Evolutionary conservation across 306 rosid species (phyloP).

Genomic region (Phaseolus lunatus): DNA sequence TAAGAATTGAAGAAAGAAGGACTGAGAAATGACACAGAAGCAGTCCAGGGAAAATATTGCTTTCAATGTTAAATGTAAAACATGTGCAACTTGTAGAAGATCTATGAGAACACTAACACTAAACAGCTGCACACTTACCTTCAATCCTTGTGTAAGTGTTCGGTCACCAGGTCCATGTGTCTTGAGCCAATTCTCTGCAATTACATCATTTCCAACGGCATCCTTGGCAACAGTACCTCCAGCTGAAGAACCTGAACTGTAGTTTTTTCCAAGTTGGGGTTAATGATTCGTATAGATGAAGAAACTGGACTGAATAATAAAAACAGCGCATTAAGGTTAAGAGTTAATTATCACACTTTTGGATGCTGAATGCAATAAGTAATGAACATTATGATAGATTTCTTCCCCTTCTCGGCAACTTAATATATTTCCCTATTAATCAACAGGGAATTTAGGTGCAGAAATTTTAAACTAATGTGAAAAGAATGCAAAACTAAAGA

Average conservation of each 20-base stretch:
- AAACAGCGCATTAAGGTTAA: slow-evolving; percentile 13
- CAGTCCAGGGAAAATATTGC: background rate
- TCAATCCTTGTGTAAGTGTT: slow-evolving; percentile 94
- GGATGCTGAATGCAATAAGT: slow-evolving; percentile 13
- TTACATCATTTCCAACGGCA: slow-evolving; percentile 85
- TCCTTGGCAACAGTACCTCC: slow-evolving; percentile 84
- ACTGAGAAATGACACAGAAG: background rate
- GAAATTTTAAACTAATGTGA: slow-evolving; percentile 2
- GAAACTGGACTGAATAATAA: slow-evolving; percentile 35
- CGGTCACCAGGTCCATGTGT: slow-evolving; percentile 86
- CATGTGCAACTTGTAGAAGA: slow-evolving; percentile 4
- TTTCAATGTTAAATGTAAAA: slow-evolving; percentile 6
- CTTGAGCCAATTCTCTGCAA: slow-evolving; percentile 84
- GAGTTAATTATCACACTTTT: slow-evolving; percentile 16
- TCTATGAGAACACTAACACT: background rate
- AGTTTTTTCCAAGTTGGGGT: slow-evolving; percentile 17
- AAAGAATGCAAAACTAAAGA: slow-evolving; percentile 1
- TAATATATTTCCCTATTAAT: background rate
- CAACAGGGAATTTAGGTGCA: slow-evolving; percentile 16
- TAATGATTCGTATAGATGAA: background rate
- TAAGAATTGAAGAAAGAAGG: slow-evolving; percentile 2
- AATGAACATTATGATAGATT: background rate
- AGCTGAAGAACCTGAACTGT: slow-evolving; percentile 69
- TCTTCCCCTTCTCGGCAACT: background rate
- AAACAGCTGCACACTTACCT: slow-evolving; percentile 49